Evolutionary conservation across 495 filamentous ascomycete species (phyloP).

Genomic region (Penicillium malachiteum): DNA sequence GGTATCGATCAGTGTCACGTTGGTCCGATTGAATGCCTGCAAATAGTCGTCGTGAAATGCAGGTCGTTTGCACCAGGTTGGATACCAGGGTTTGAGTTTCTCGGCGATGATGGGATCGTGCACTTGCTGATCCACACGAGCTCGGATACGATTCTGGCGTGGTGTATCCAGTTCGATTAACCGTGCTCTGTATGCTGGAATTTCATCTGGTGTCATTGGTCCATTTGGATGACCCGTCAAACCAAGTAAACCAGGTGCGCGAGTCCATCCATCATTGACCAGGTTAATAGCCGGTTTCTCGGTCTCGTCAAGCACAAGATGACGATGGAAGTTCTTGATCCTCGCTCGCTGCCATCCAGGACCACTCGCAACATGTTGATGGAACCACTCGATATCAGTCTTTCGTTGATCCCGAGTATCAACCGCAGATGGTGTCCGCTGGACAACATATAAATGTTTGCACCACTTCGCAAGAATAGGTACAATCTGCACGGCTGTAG

Average conservation of each 20-base stretch:
- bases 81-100: conserved; percentile 33
- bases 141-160: conserved; percentile 1
- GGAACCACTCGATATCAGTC: conserved; percentile 48
- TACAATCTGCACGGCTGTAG: conserved; percentile 44
- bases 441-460: conserved; percentile 41
- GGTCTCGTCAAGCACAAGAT: conserved; percentile 15
- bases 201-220: not conserved
- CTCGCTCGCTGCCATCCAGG: conserved; percentile 44
- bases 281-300: conserved; percentile 21
- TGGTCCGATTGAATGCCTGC: conserved; percentile 27
- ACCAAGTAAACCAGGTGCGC: conserved; percentile 11
- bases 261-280: conserved; percentile 43
- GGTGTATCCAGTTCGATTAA: conserved; percentile 2
- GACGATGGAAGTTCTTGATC: conserved; percentile 16
- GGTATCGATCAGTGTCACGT: conserved; percentile 31
- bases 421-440: conserved; percentile 52
- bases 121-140: conserved; percentile 1
- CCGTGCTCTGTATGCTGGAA: not conserved
- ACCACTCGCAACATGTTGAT: conserved; percentile 23
- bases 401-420: conserved; percentile 45
- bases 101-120: conserved; percentile 21
- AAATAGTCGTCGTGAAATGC: conserved; percentile 34
- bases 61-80: conserved; percentile 33
- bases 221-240: not conserved
- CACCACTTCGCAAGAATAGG: conserved; percentile 33